Percentiles rank a stretch among this genome's conserved stretches.
phyloP scores from a whole-genome alignment of 305 asterid genomes.

The Ruellia speciosa region DNA sequence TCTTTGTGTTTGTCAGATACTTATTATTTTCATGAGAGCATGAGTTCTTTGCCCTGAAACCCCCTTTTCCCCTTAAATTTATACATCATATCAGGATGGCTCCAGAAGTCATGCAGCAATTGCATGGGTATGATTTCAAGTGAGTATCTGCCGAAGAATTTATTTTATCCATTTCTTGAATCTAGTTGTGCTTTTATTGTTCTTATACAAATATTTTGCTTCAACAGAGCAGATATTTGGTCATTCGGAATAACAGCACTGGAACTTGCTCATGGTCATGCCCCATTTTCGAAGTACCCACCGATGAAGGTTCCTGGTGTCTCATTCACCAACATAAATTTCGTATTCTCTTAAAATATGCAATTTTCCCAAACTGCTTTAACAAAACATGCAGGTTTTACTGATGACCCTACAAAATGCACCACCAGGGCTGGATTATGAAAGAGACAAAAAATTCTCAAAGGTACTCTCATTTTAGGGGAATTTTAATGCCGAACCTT shows the following conservation, averaged over 20 bases:
- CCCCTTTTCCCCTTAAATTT: background rate
- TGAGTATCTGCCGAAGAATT: constrained; percentile 25
- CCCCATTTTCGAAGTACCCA: constrained; percentile 97
- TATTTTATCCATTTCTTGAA: constrained; percentile 5
- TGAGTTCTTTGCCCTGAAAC: background rate
- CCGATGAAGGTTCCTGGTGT: constrained; percentile 77
- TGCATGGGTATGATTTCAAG: constrained; percentile 69
- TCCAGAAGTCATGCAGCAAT: constrained; percentile 71
- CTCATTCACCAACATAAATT: constrained; percentile 5
- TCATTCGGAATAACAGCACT: constrained; percentile 98
- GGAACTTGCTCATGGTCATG: constrained; percentile 99
- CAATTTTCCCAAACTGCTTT: constrained; percentile 10
- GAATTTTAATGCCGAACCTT: constrained; percentile 14
- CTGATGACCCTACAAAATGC: constrained; percentile 97
- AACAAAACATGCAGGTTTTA: constrained; percentile 59
- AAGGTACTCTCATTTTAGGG: constrained; percentile 46
- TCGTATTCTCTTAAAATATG: background rate
- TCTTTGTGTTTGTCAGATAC: background rate
- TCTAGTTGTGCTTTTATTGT: constrained; percentile 12
- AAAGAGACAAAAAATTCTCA: constrained; percentile 86
- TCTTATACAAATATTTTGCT: constrained; percentile 17
- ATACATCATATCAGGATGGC: constrained; percentile 50
- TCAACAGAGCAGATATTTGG: constrained; percentile 97
- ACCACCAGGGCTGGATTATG: constrained; percentile 97
- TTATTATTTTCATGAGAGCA: background rate